Evolutionary conservation across 345 rosid species (phyloP).

Genomic region (Ceriops zippeliana): DNA sequence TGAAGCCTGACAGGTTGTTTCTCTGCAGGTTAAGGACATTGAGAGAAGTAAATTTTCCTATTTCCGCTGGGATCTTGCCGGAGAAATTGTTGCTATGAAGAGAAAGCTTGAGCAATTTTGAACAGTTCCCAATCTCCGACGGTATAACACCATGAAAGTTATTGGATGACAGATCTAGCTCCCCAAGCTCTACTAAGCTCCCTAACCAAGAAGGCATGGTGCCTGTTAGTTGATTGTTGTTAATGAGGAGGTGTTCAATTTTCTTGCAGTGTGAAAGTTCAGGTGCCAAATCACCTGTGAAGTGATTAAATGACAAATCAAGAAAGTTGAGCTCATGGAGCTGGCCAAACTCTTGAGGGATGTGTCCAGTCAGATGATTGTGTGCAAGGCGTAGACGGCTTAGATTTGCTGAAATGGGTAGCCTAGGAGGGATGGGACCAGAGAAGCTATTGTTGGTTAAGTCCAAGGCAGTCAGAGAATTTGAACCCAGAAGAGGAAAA

Average conservation of each 20-base stretch:
- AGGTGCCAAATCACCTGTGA: slow-evolving; percentile 48
- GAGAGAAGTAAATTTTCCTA: slow-evolving; percentile 67
- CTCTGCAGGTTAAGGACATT: slow-evolving; percentile 65
- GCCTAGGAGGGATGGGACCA: slow-evolving; percentile 52
- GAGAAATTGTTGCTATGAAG: slow-evolving; percentile 59
- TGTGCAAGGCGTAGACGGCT: slow-evolving; percentile 67
- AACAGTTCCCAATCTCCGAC: slow-evolving; percentile 58
- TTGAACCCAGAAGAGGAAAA: slow-evolving; percentile 59
- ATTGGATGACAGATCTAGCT: slow-evolving; percentile 75
- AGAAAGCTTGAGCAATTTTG: slow-evolving; percentile 60
- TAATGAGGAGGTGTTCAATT: slow-evolving; percentile 64
- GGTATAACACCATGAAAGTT: slow-evolving; percentile 60
- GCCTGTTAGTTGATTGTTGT: slow-evolving; percentile 56
- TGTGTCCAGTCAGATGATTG: slow-evolving; percentile 57
- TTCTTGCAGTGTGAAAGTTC: slow-evolving; percentile 40
- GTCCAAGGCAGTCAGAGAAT: slow-evolving; percentile 57
- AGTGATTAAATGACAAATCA: slow-evolving; percentile 68
- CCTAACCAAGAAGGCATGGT: slow-evolving; percentile 75
- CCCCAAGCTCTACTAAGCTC: slow-evolving; percentile 57
- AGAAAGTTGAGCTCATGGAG: slow-evolving; percentile 57
- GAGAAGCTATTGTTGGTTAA: slow-evolving; percentile 73
- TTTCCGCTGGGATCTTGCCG: slow-evolving; percentile 56
- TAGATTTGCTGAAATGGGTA: slow-evolving; percentile 54
- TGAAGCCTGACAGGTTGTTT: slow-evolving; percentile 68
- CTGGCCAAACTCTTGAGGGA: slow-evolving; percentile 58